These are phyloP conservation scores for Seiridium cupressi DNA, from an alignment of 2,329 filamentous ascomycete genomes.

Conservation along the genomic window DNA sequence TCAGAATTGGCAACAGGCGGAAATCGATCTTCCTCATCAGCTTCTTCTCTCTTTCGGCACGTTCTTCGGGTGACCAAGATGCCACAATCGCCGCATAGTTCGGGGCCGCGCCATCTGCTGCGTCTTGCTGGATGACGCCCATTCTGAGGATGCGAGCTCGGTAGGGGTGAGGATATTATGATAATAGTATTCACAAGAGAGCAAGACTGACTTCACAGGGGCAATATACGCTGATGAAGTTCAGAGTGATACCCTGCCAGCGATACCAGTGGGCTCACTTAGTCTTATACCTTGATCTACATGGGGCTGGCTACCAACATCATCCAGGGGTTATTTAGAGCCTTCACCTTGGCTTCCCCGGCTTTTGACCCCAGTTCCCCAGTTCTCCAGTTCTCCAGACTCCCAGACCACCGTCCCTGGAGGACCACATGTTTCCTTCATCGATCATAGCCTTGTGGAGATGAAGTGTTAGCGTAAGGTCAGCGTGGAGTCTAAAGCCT, in stretches of 20 bases:
- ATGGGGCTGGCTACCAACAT: not conserved
- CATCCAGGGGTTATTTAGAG: not conserved
- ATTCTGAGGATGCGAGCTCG: not conserved
- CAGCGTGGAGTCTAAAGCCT: not conserved
- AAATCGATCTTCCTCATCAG: conserved; percentile 58
- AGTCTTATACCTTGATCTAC: not conserved
- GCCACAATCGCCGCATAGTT: conserved; percentile 19
- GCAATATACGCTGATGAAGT: too few relatives aligned
- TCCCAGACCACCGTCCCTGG: not conserved
- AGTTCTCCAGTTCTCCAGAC: not conserved
- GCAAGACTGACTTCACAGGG: too few relatives aligned
- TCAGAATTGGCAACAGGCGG: conserved; percentile 53
- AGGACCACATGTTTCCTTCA: not conserved
- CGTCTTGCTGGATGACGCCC: not conserved
- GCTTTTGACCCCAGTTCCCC: not conserved
- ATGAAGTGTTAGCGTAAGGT: not conserved
- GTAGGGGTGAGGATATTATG: not conserved
- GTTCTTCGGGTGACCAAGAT: conserved; percentile 32
- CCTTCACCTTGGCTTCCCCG: not conserved
- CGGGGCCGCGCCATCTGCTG: not conserved
- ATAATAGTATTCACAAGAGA: not conserved
- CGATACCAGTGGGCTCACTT: too few relatives aligned
- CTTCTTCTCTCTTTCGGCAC: conserved; percentile 43
- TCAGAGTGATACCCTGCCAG: too few relatives aligned
- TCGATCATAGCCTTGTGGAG: not conserved